Evolutionary conservation across 1,284 basidiomycete species (phyloP).

Genomic region (Anthracocystis walkeri): DNA sequence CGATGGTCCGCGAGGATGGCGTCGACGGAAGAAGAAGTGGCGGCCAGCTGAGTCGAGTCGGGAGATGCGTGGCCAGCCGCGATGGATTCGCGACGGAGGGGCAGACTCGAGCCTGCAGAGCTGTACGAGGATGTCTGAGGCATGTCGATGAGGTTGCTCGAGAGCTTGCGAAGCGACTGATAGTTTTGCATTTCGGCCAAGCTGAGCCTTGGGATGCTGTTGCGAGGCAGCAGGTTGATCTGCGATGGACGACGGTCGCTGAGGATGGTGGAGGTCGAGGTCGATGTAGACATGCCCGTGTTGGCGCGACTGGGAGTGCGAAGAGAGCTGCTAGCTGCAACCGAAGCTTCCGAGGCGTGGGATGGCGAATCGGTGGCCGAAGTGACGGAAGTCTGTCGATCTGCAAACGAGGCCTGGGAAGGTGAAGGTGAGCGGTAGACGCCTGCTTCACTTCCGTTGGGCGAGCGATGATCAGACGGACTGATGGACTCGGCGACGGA

Average conservation of each 20-base stretch:
- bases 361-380: slow-evolving; percentile 32
- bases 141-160: slow-evolving; percentile 40
- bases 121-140: slow-evolving; percentile 11
- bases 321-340: slow-evolving; percentile 16
- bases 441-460: slow-evolving; percentile 33
- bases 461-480: slow-evolving; percentile 35
- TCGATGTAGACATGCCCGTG: slow-evolving; percentile 20
- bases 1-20: slow-evolving; percentile 25
- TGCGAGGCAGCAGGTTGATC: slow-evolving; percentile 32
- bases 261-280: slow-evolving; percentile 38
- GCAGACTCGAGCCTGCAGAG: slow-evolving; percentile 22
- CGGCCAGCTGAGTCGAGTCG: slow-evolving; percentile 23
- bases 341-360: slow-evolving; percentile 30
- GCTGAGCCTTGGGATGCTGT: slow-evolving; percentile 42
- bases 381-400: slow-evolving; percentile 36
- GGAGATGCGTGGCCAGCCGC: slow-evolving; percentile 12
- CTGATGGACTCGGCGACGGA: slow-evolving; percentile 43
- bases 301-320: slow-evolving; percentile 27
- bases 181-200: slow-evolving; percentile 52
- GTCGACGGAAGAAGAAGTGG: slow-evolving; percentile 7
- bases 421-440: slow-evolving; percentile 35
- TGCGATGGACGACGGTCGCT: slow-evolving; percentile 50
- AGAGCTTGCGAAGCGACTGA: slow-evolving; percentile 48
- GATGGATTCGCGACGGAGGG: slow-evolving; percentile 23
- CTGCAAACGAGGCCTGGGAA: slow-evolving; percentile 23